Conservation (phyloP, 805 yeast genomes). For the Maudiozyma turicensis region DNA sequence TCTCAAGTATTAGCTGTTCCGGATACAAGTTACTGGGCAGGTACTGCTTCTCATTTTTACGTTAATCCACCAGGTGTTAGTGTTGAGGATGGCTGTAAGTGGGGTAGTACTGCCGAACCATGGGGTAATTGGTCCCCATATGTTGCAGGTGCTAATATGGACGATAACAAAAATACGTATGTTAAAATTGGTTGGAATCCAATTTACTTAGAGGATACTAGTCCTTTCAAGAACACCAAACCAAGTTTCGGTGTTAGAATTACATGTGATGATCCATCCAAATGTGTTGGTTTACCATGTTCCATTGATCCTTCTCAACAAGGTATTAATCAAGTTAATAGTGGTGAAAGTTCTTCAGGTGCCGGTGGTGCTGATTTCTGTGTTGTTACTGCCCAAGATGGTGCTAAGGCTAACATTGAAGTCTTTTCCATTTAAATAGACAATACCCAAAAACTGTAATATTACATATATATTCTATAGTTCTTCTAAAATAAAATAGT, state of each 20-base stretch:
- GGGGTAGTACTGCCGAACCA: conserved; percentile 67
- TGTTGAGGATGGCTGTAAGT: conserved; percentile 64
- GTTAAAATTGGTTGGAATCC: conserved; percentile 93
- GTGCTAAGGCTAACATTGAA: conserved; percentile 60
- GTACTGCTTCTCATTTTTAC: conserved; percentile 80
- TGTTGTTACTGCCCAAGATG: conserved; percentile 64
- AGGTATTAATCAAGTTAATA: conserved; percentile 47
- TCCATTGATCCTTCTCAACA: conserved; percentile 63
- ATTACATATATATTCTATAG: conserved; percentile 22
- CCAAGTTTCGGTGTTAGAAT: conserved; percentile 68
- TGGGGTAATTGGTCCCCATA: conserved; percentile 90
- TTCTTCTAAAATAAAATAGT: not conserved
- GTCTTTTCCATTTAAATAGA: conserved; percentile 35
- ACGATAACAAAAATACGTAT: conserved; percentile 55
- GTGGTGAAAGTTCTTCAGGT: conserved; percentile 35
- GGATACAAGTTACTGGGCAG: conserved; percentile 73
- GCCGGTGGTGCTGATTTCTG: conserved; percentile 73
- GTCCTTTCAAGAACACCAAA: conserved; percentile 39
- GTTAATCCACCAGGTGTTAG: conserved; percentile 77
- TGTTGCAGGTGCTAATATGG: conserved; percentile 86
- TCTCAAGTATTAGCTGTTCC: conserved; percentile 69
- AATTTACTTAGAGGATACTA: conserved; percentile 46
- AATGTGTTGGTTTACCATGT: conserved; percentile 73
- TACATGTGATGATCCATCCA: conserved; percentile 57
- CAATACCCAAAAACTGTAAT: not conserved